Conservation (phyloP, 148 eudicot genomes). For the Tetragonia tetragonoides region DNA sequence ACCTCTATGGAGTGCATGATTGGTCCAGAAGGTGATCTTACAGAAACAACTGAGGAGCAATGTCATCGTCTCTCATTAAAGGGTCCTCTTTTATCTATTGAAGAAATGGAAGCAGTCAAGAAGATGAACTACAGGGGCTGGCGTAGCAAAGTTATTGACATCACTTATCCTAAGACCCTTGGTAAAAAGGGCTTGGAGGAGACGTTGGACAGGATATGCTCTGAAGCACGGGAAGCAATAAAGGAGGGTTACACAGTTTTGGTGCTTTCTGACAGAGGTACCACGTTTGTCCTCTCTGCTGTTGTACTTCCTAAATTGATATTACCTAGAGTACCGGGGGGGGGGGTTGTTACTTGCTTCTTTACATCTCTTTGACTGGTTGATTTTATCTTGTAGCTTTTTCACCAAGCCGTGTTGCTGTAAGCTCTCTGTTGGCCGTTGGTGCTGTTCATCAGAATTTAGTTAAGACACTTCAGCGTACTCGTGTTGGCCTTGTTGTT, state of each 20-base stretch:
- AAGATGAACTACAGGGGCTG: conserved; percentile 94
- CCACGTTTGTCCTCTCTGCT: not conserved
- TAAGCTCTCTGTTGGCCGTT: conserved; percentile 92
- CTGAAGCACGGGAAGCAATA: conserved; percentile 80
- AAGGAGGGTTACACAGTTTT: conserved; percentile 74
- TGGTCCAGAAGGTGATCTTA: conserved; percentile 99
- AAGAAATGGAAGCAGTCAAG: conserved; percentile 93
- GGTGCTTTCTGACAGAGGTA: conserved; percentile 99
- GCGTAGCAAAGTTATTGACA: conserved; percentile 93
- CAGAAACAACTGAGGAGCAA: conserved; percentile 93
- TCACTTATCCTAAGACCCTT: conserved; percentile 66
- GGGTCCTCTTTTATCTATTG: conserved; percentile 81
- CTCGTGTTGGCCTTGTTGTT: conserved; percentile 76
- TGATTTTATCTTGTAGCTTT: conserved; percentile 45
- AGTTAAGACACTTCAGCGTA: conserved; percentile 82
- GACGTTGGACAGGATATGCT: conserved; percentile 84
- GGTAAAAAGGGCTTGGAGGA: conserved; percentile 91
- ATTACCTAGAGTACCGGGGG: not conserved
- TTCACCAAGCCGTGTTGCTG: conserved; percentile 78
- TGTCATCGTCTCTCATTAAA: conserved; percentile 93
- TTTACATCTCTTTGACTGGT: conserved; percentile 6
- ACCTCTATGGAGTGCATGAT: conserved; percentile 99
- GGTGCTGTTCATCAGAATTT: conserved; percentile 98
- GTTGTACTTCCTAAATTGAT: not conserved
- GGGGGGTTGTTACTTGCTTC: not conserved